Percentiles rank a stretch among this genome's conserved stretches.
Conservation (phyloP, 2,329 filamentous ascomycete species). For the Exophiala oligosperma region DNA sequence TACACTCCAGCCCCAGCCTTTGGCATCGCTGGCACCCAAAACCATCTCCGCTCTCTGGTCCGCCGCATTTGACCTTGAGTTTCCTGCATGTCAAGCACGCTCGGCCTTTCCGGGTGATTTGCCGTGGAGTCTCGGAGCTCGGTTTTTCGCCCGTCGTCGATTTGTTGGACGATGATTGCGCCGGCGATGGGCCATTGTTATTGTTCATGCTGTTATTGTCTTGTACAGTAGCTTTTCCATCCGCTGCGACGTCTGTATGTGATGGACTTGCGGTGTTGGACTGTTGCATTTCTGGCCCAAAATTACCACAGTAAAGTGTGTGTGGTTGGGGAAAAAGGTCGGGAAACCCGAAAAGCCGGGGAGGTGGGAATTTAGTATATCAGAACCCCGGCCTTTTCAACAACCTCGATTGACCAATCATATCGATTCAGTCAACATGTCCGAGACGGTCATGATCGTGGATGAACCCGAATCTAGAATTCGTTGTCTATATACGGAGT, state of each 20-base stretch:
- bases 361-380: background rate
- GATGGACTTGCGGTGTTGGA: background rate
- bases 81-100: slow-evolving; percentile 30
- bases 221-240: background rate
- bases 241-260: background rate
- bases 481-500: too few relatives aligned
- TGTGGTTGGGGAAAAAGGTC: background rate
- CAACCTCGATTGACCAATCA: background rate
- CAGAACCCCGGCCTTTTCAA: background rate
- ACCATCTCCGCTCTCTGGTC: slow-evolving; percentile 24
- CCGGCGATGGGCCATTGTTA: background rate
- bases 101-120: slow-evolving; percentile 28
- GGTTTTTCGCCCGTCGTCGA: background rate
- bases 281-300: background rate
- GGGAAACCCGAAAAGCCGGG: background rate
- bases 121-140: slow-evolving; percentile 6
- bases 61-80: slow-evolving; percentile 30
- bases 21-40: slow-evolving; percentile 30
- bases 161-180: background rate
- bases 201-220: background rate
- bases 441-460: too few relatives aligned
- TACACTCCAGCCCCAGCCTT: slow-evolving; percentile 28
- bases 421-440: background rate
- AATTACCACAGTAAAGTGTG: background rate
- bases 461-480: too few relatives aligned